Base-by-base conservation (phyloP, 768 basidiomycete genomes). In the Macrolepiota fuliginosa region DNA sequence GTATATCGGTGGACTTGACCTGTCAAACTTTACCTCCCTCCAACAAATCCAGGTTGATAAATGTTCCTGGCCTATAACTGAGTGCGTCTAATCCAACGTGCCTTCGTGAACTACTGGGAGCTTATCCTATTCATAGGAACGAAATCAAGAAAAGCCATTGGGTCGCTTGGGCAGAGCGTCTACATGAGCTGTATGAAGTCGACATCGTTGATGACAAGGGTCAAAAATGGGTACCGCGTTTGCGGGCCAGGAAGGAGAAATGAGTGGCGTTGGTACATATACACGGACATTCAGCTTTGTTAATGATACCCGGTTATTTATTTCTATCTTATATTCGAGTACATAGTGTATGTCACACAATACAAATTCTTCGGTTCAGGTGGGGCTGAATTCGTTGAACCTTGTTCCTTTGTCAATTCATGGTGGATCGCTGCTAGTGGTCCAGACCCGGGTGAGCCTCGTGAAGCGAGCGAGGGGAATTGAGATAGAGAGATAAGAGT, bases 21-120 rank as follows among this genome's bases (percentile, higher is more conserved):
- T 59, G 25, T 59, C 58, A 24, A 59, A 25, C 27, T 59, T 59
- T 59, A 29, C 25, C 17, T 59, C 58, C 10, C 39, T 59, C 5
- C 39, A 36, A 11, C 47, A 52, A 10, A 27, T 59, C 13, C 19
- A 50, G 25, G 58, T 59, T 10, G 36, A 39, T 40, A 15, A 29
- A 12, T 53, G 58, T 40, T n/a, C 3, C 9, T 53, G 58, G 58
- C 58, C 50, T 15, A 42, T 15, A 11, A 59, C 58, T 4, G 50
- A 59, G 50, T 59, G 11, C 13, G 58, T 52, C 11, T 2, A 11
- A 11, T 12, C 4, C 25, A 12, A 13, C 27, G 3, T 9, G 17
- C 7, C 37, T 24, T 42, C 24, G 25, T 9, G 12, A 42, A 27
- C 1, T 12, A 3, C 42, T 4, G 27, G 19, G 37, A 17, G 22